A percentile compares a stretch with the other conserved stretches of the same genome.
These are phyloP conservation scores for Ascodesmis nigricans DNA, from an alignment of 495 filamentous ascomycete species.

Conservation along the genomic window DNA sequence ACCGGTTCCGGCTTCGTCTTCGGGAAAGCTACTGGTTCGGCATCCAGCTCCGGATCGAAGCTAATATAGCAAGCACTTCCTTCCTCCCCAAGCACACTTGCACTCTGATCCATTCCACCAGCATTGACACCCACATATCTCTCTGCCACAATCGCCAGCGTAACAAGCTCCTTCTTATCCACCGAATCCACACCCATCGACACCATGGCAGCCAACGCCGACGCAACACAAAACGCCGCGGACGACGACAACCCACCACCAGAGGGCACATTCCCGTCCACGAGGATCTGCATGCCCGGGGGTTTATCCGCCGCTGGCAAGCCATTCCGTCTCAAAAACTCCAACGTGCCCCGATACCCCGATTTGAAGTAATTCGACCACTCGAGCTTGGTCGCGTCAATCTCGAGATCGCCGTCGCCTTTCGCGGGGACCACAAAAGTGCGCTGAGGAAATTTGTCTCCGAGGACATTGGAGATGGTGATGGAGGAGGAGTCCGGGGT, in stretches of 20 bases:
- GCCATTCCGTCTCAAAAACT: constrained; percentile 50
- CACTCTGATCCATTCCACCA: constrained; percentile 97
- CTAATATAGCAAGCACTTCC: constrained; percentile 77
- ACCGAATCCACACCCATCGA: constrained; percentile 63
- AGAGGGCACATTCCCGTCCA: constrained; percentile 77
- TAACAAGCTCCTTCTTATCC: constrained; percentile 71
- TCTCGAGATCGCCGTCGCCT: constrained; percentile 42
- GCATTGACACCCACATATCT: constrained; percentile 89
- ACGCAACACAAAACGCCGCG: constrained; percentile 82
- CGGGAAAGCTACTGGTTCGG: constrained; percentile 63
- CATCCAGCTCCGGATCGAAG: constrained; percentile 62
- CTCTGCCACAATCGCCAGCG: constrained; percentile 84
- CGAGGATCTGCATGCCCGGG: constrained; percentile 63
- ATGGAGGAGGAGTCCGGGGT: constrained; percentile 29
- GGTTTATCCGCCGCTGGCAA: constrained; percentile 35
- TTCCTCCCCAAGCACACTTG: constrained; percentile 71
- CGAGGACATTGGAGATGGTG: constrained; percentile 56
- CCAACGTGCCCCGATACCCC: constrained; percentile 58
- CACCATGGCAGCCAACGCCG: constrained; percentile 66
- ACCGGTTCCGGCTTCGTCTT: constrained; percentile 57
- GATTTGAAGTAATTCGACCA: constrained; percentile 99
- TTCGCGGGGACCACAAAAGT: constrained; percentile 47
- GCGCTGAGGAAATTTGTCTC: constrained; percentile 45
- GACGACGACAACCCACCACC: constrained; percentile 85
- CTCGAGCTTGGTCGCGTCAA: constrained; percentile 64